Base-by-base conservation (phyloP, 164 flowering plant genomes). In the Macadamia tetraphylla region DNA sequence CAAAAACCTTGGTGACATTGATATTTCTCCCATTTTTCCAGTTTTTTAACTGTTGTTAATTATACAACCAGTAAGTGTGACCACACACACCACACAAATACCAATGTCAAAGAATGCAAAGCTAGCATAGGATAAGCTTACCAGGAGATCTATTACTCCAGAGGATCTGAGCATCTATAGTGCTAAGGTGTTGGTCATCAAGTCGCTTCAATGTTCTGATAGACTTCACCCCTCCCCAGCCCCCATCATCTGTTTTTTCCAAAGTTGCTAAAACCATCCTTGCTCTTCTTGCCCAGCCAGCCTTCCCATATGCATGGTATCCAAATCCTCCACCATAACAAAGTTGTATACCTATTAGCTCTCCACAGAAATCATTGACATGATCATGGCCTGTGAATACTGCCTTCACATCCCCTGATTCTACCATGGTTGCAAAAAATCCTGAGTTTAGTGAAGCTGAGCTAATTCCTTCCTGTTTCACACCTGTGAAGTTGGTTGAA, bases 261-360 rank as follows among this genome's bases (percentile, higher is more conserved):
- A 94, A 64, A 31, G 79, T 77, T 14, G 87, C 95, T 4, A 77
- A 73, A 63, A 92, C 97, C 61, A 94, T 85, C 71, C 98, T 85
- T 9, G 97, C 85, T 68, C 97, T 88, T 75, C 98, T 81, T 0
- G 82, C 17, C 98, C 98, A 94, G 10, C 98, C 97, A 57, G 95
- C 92, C 78, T 84, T 80, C 10, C 98, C 98, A 78, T 92, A 94
- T 9, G 98, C 98, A 77, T 94, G 98, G 78, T 94, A 94, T 40
- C 98, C 98, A 71, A 92, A 90, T 14, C 97, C 98, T 9, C 98
- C 98, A 46, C 83, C 95, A 80, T 94, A 94, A 59, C 97, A 94
- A 40, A 94, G 87, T 5, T 88, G 63, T 62, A 92, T 82, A 15
- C 82, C 87, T 6, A 68, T 81, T 35, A 94, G 84, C 79, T 86